Evolutionary conservation across 345 rosid species (phyloP), one percentile per base, ranked within the genome.

Genomic region (Limnanthes douglasii): DNA sequence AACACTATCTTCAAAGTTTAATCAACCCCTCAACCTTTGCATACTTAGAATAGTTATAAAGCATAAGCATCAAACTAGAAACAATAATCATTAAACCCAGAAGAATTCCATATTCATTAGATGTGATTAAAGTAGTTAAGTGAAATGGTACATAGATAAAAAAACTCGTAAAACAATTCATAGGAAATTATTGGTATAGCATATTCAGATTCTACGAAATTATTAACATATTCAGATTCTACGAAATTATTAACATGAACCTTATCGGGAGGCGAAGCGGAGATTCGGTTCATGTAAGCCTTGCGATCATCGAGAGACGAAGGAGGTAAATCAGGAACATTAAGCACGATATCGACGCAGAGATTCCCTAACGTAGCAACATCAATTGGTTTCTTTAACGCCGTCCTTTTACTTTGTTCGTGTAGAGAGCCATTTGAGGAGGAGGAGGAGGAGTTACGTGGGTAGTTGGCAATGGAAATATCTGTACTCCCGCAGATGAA

Each of bases 281-380:
- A 59, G 20, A 80, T 41, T 30, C 54, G 57, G 12, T 75, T 86
- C 94, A 80, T 84, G 44, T 66, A 63, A 15, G 78, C 82, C 47
- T 50, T 62, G 43, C 86, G 73, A 31, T 60, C 73, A 2, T 41
- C 62, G 4, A 37, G 60, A 3, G 81, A 54, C 9, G 62, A 62
- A 5, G 94, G 94, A 4, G 98, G 98, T 61, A 90, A 48, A 44
- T 70, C 42, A 34, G 74, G 74, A 62, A 90, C 94, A 38, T 61
- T 61, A 54, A 90, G 93, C 30, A 90, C 85, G 39, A 90, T 69
- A 61, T 90, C 98, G 15, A 90, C 88, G 48, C 96, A 90, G 53
- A 84, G 95, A 63, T 80, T 84, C 12, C 96, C 98, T 1, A 90
- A 58, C 8, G 98, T 79, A 19, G 95, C 67, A 31, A 90, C 76